Percentiles rank a stretch among this genome's conserved stretches.
These are phyloP conservation scores for Aspergillus nomiae DNA, from an alignment of 2,329 filamentous ascomycete species.

Conservation along the genomic window DNA sequence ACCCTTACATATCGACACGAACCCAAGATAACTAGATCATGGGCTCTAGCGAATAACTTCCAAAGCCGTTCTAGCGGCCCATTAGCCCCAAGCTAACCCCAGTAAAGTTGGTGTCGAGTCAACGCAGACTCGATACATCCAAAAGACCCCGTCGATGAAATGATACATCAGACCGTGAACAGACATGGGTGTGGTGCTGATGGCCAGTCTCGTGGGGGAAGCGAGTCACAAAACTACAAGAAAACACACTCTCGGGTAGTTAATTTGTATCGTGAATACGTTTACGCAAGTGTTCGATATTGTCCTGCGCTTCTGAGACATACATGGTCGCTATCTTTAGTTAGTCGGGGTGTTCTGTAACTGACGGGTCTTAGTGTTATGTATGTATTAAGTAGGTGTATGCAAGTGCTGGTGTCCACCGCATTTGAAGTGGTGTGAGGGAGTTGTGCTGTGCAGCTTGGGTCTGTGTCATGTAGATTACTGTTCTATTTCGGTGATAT, in stretches of 20 bases:
- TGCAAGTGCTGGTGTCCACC: not conserved
- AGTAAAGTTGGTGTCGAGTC: not conserved
- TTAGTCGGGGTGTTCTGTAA: too few relatives aligned
- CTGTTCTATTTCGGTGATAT: not conserved
- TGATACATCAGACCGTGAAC: not conserved
- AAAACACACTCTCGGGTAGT: not conserved
- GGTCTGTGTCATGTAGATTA: not conserved
- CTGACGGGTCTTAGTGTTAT: not conserved
- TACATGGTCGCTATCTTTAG: not conserved
- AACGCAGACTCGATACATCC: not conserved
- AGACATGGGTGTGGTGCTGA: not conserved
- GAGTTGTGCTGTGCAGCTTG: not conserved
- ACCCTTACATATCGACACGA: not conserved
- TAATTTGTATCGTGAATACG: not conserved
- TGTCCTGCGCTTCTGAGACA: not conserved
- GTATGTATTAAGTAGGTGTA: not conserved
- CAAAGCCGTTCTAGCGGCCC: not conserved
- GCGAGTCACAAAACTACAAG: not conserved
- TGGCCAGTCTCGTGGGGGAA: not conserved
- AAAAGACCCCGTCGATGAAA: not conserved
- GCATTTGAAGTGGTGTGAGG: not conserved
- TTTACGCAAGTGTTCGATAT: not conserved
- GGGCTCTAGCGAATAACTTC: not conserved
- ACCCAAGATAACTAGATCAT: not conserved
- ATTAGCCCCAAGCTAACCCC: not conserved